A percentile compares a stretch with the other conserved stretches of the same genome.
phyloP scores from a whole-genome alignment of 306 rosid genomes.

The Arachis stenosperma region DNA sequence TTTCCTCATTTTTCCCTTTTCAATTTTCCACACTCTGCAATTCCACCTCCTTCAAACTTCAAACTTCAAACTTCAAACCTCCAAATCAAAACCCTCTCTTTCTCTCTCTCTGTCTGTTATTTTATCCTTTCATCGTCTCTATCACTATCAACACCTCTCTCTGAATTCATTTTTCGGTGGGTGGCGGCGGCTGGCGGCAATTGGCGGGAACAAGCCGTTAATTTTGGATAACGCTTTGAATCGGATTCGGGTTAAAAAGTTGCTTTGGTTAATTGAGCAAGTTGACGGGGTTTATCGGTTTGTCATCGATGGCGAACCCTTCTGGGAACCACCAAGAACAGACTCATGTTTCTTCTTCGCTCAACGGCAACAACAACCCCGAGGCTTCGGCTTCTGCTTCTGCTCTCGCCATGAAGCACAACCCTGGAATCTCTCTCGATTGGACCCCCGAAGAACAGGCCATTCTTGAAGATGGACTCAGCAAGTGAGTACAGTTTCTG shows the following conservation, averaged over 20 bases:
- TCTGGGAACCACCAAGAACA: constrained; percentile 77
- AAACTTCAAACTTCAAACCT: neutral
- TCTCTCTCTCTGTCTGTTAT: constrained; percentile 16
- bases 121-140: constrained; percentile 30
- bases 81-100: constrained; percentile 44
- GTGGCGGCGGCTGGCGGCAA: constrained; percentile 32
- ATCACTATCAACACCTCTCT: constrained; percentile 32
- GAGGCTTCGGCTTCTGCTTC: constrained; percentile 68
- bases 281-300: constrained; percentile 10
- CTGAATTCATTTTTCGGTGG: constrained; percentile 15
- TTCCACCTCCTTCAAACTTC: constrained; percentile 32
- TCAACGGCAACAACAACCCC: constrained; percentile 76
- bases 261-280: constrained; percentile 25
- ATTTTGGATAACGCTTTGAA: constrained; percentile 44
- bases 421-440: constrained; percentile 86
- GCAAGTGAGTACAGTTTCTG: constrained; percentile 57
- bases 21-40: neutral
- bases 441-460: constrained; percentile 90
- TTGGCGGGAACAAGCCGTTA: constrained; percentile 78
- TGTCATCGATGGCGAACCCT: constrained; percentile 63
- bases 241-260: constrained; percentile 41
- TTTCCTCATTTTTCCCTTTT: constrained; percentile 12
- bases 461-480: constrained; percentile 79
- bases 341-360: constrained; percentile 68
- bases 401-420: constrained; percentile 76